Evolutionary conservation across 2,329 filamentous ascomycete species (phyloP), one percentile per base, ranked within the genome.

Genomic region (Diaporthe nobilis): DNA sequence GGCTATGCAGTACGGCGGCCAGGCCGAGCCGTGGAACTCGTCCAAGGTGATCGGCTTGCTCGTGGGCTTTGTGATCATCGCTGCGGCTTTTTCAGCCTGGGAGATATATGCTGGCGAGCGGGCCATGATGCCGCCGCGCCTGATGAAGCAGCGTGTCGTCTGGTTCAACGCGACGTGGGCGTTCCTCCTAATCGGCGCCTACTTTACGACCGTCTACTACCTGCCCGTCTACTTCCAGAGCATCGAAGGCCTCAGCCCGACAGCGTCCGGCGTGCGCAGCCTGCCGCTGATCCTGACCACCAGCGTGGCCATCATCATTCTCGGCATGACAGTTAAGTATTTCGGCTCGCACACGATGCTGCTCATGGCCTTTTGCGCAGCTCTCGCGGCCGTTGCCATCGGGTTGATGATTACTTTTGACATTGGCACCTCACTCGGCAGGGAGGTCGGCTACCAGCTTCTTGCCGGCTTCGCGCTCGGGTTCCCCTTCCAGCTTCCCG

Each of bases 171-270:
- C 83, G 58, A 31, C 84, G 4, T 85, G 84, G 44, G 84, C 83
- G 28, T 82, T 86, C n/a, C 82, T 85, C 58, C 81, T 87, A 20
- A 84, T 85, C 25, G 82, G 83, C 2, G 81, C 82, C 7, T 84
- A 85, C 28, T 85, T 88, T 73, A 78, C 88, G 0, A 80, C 84
- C 0, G 79, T 86, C 0, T 86, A 84, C 79, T 86, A 86, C 68
- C 78, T 87, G 1, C 86, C 87, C 0, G 82, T 88, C 72, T 88
- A 86, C 81, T 87, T 88, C 79, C 85, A 88, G 79, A 82, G 85
- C 25, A 82, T 88, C 71, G 84, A 83, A 65, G 82, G 81, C 12
- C 81, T 81, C 28, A 80, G 79, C 4, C 81, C 83, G 10, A 80
- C 82, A 20, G 78, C 80, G 7, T 78, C 77, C 8, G 84, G 83